phyloP scores from a whole-genome alignment of 2,329 filamentous ascomycete genomes.

The Neodidymelliopsis sp. region DNA sequence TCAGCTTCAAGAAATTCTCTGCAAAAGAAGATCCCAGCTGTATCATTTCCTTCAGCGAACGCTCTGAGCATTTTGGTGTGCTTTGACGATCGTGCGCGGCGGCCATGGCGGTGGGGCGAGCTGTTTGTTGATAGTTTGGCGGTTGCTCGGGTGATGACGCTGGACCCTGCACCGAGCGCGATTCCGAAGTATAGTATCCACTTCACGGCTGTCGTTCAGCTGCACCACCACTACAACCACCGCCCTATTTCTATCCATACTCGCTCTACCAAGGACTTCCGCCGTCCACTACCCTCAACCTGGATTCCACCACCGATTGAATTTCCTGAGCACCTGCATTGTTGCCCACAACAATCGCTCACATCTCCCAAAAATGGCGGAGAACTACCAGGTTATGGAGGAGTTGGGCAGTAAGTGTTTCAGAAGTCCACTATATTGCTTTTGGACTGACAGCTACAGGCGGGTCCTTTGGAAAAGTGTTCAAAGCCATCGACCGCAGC shows the following conservation, averaged over 20 bases:
- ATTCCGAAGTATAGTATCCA: constrained; percentile 1
- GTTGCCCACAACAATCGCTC: constrained; percentile 25
- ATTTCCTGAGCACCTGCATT: constrained; percentile 25
- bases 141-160: constrained; percentile 39
- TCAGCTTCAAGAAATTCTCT: neutral
- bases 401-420: constrained; percentile 83
- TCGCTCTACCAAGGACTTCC: constrained; percentile 29
- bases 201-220: constrained; percentile 4
- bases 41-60: neutral
- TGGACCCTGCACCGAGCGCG: constrained; percentile 23
- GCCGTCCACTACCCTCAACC: constrained; percentile 33
- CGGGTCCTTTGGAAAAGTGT: constrained; percentile 95
- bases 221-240: constrained; percentile 22
- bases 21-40: constrained; percentile 1
- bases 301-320: constrained; percentile 26
- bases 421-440: neutral
- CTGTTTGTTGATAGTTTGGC: constrained; percentile 35
- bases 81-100: constrained; percentile 14
- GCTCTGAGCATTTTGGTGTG: constrained; percentile 9
- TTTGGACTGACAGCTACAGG: constrained; percentile 60
- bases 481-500: constrained; percentile 90
- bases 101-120: constrained; percentile 30
- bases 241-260: constrained; percentile 41
- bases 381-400: constrained; percentile 92
- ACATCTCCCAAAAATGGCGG: constrained; percentile 67